phyloP scores from a whole-genome alignment of 208 protist genomes.

The Paratrypanosoma confusum region DNA sequence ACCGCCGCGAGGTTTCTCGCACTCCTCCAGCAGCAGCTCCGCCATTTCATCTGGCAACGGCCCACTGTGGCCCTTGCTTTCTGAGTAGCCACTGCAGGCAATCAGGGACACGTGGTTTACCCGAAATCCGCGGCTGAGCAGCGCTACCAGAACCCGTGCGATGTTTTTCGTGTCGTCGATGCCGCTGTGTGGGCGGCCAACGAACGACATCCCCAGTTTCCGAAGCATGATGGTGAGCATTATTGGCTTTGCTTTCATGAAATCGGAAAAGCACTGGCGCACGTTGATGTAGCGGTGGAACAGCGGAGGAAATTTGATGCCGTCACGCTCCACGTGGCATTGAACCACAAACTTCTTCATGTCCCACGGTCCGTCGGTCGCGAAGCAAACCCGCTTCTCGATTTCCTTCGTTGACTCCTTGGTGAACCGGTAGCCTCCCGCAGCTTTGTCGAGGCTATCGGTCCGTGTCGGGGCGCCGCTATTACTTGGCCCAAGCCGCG shows the following conservation, averaged over 20 bases:
- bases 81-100: too few species aligned
- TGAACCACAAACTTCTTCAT: constrained; percentile 86
- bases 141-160: constrained; percentile 63
- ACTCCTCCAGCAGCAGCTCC: constrained; percentile 50
- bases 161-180: constrained; percentile 88
- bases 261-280: constrained; percentile 47
- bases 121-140: constrained; percentile 61
- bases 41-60: constrained; percentile 18
- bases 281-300: constrained; percentile 88
- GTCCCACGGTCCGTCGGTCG: constrained; percentile 85
- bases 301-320: constrained; percentile 63
- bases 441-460: constrained; percentile 5
- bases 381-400: constrained; percentile 73
- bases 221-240: constrained; percentile 79
- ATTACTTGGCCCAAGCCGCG: not conserved
- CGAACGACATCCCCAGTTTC: constrained; percentile 56
- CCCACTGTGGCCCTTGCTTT: constrained; percentile 20
- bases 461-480: not conserved
- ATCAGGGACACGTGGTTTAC: constrained; percentile 66
- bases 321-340: constrained; percentile 70
- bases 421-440: not conserved
- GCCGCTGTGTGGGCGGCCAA: constrained; percentile 79
- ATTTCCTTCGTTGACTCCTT: constrained; percentile 3
- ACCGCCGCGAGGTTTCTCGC: constrained; percentile 4
- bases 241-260: constrained; percentile 39